Base-by-base conservation (phyloP, 2,329 filamentous ascomycete species). In the Colletotrichum gloeosporioides region DNA sequence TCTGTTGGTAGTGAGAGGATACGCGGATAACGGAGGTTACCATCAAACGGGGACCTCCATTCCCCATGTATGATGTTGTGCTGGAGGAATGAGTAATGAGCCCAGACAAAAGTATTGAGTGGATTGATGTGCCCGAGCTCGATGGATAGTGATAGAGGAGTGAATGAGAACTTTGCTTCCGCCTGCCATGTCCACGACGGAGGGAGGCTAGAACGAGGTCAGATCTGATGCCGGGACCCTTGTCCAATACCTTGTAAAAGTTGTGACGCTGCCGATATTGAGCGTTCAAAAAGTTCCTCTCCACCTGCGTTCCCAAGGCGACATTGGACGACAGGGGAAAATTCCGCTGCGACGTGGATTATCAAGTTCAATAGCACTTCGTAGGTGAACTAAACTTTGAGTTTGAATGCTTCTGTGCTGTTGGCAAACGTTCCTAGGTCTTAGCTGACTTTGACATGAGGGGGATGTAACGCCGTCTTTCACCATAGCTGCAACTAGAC, bases 11-110 rank as follows among this genome's bases (percentile, higher is more conserved):
- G 10, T 53, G n/a, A 53, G 44, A 53, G 16, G 15, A 22, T 61
- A 53, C 15, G 55, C 49, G 55, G n/a, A 44, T 22, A 67, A 34
- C 39, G 36, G 55, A 57, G 59, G 27, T 36, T 15, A 18, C 49
- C 36, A n/a, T 66, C 27, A 10, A 32, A 27, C 55, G 66, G 68
- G 22, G 27, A 65, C 27, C 34, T 25, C 31, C 25, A 39, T 12
- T 36, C n/a, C 61, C 29, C 73, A 64, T 73, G 72, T 64, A 57
- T 31, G 29, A 64, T 63, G n/a, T 32, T 44, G 31, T 44, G 63
- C 34, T 49, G 44, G 32, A 57, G 57, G 73, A 76, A 73, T 73
- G 73, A 18, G 27, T 49, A 73, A 68, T 68, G 63, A 67, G 55
- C 39, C 69, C 68, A 9, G 18, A 25, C 32, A 53, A 6, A 53